phyloP scores from a whole-genome alignment of 225 moss, liverwort and hornwort species.

The Neckera pumila region DNA sequence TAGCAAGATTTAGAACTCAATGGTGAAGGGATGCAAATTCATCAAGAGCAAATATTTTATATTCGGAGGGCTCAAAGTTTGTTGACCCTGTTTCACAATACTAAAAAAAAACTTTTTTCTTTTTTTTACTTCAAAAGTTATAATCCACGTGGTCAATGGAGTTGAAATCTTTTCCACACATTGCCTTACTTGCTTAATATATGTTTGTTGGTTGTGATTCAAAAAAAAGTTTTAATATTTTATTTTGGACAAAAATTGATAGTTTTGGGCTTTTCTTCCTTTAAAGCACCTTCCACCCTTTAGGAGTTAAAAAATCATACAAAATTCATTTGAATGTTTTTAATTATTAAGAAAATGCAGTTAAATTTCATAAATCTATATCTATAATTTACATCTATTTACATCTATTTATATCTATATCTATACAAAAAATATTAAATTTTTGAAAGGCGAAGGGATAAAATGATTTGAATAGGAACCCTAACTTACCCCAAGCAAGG shows the following conservation, averaged over 20 bases:
- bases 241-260: background rate
- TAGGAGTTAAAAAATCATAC: background rate
- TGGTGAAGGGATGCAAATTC: background rate
- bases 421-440: background rate
- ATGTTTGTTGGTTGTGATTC: background rate
- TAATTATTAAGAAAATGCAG: background rate
- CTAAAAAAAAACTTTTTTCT: background rate
- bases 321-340: background rate
- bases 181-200: background rate
- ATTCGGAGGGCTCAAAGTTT: rapidly evolving
- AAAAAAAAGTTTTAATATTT: background rate
- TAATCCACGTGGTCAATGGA: background rate
- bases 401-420: too few species aligned
- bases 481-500: background rate
- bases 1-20: background rate
- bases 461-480: background rate
- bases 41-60: background rate
- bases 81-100: rapidly evolving
- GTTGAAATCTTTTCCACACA: too few species aligned
- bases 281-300: rapidly evolving
- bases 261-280: background rate
- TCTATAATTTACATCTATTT: too few species aligned
- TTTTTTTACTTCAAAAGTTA: background rate
- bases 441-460: background rate
- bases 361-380: background rate